Evolutionary conservation across 768 basidiomycete genomes (phyloP).

Genomic region (Leccinum olivaceopallidum): DNA sequence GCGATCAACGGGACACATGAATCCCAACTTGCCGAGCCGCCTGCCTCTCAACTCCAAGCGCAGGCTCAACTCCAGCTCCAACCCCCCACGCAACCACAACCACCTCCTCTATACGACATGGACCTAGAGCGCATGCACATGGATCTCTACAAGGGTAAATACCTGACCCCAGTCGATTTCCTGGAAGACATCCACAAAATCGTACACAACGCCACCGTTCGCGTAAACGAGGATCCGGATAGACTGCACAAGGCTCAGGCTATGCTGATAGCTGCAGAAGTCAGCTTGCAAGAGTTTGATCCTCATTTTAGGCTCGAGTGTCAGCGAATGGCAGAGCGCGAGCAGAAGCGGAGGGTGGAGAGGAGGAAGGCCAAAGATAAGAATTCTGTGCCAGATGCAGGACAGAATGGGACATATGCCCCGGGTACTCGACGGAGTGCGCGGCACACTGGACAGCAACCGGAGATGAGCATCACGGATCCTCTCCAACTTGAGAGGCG

Average conservation of each 20-base stretch:
- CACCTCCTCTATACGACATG: constrained; percentile 72
- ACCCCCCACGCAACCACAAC: constrained; percentile 35
- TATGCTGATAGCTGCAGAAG: constrained; percentile 84
- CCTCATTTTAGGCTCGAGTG: constrained; percentile 78
- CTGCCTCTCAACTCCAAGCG: constrained; percentile 36
- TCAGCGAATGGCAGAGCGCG: constrained; percentile 79
- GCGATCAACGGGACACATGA: constrained; percentile 40
- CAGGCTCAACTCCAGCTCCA: constrained; percentile 37
- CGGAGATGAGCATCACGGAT: constrained; percentile 74
- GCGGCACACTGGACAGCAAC: constrained; percentile 68
- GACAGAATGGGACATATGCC: constrained; percentile 36
- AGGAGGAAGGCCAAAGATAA: constrained; percentile 39
- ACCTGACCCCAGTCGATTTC: constrained; percentile 87
- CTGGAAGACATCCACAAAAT: constrained; percentile 81
- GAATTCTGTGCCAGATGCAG: constrained; percentile 21
- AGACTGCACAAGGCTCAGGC: constrained; percentile 80
- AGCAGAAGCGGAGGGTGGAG: constrained; percentile 65
- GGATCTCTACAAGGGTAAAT: constrained; percentile 80
- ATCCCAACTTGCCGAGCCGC: constrained; percentile 20
- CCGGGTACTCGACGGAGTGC: constrained; percentile 70
- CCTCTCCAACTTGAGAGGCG: constrained; percentile 72
- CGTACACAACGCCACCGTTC: constrained; percentile 68
- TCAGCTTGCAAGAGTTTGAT: constrained; percentile 87
- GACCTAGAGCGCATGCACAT: constrained; percentile 91
- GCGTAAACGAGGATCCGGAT: constrained; percentile 65